Base-by-base conservation (phyloP, 768 basidiomycete species). In the Leccinum ochraceum region DNA sequence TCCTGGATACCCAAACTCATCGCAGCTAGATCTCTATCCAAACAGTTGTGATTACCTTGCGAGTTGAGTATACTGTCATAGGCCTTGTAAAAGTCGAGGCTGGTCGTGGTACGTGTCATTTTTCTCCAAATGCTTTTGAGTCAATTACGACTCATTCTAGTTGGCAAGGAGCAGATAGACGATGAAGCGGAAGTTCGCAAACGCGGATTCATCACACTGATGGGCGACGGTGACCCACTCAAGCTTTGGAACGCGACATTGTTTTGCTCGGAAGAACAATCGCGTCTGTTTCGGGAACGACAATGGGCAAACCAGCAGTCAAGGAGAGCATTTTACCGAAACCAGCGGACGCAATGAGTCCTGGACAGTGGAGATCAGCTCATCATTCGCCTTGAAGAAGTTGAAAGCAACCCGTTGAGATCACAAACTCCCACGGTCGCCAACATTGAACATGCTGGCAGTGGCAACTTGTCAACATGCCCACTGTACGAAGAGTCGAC, bases 1-100 rank as follows among this genome's bases (percentile, higher is more conserved):
- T 1, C 81, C 83, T 5, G 91, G 90, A 32, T 92, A 80, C 86
- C 85, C 68, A 88, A 83, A 49, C 82, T 94, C 24, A 76, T 80
- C 17, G 93, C 92, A 0, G 85, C 92, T 34, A 34, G 4, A 1
- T 71, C 32, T 93, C 10, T 95, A 90, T 71, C 86, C 88, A 14
- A 83, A 88, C 58, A 86, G 85, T 7, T 89, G 92, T 64, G 71
- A 77, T 3, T 93, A 83, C 67, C 78, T 30, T 3, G 30, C 0
- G 30, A 30, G 30, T 30, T 30, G 30, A 30, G 8, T 30, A 30
- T 30, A 30, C 30, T 30, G 30, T 9, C 30, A 30, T 30, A 30
- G 28, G 28, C 28, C 28, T 2, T 30, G 28, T 30, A 0, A 0
- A 30, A 30, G 28, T 30, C 28, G 28, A 30, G 28, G 28, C 28